A percentile compares a stretch with the other conserved stretches of the same genome.
phyloP scores from a whole-genome alignment of 805 yeast genomes.

The Schwanniomyces polymorphus region DNA sequence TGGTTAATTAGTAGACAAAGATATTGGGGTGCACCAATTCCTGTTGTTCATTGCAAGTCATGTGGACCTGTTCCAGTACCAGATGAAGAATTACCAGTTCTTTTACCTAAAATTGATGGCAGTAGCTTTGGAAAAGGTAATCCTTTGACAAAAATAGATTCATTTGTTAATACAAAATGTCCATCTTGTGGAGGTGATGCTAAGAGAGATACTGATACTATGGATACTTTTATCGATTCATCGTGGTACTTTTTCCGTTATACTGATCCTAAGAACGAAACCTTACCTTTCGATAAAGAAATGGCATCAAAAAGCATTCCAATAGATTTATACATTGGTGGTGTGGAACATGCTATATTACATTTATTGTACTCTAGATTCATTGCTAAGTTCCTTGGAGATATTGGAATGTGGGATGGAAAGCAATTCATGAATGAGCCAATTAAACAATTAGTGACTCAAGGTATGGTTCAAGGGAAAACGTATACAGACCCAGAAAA shows the following conservation, averaged over 20 bases:
- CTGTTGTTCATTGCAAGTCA: slow-evolving; percentile 78
- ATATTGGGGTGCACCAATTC: slow-evolving; percentile 99
- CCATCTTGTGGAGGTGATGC: slow-evolving; percentile 70
- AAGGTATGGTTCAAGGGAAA: slow-evolving; percentile 97
- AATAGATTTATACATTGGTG: slow-evolving; percentile 90
- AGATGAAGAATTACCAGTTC: slow-evolving; percentile 79
- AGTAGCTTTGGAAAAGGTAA: slow-evolving; percentile 64
- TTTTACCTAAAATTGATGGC: slow-evolving; percentile 63
- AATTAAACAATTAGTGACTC: slow-evolving; percentile 75
- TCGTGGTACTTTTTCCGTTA: slow-evolving; percentile 95
- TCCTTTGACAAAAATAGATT: slow-evolving; percentile 57
- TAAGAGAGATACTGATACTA: slow-evolving; percentile 91
- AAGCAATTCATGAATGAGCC: slow-evolving; percentile 69
- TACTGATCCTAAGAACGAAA: slow-evolving; percentile 66
- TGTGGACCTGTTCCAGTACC: slow-evolving; percentile 97
- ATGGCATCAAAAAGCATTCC: slow-evolving; percentile 62
- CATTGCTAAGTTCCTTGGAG: slow-evolving; percentile 72
- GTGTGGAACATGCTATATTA: slow-evolving; percentile 94
- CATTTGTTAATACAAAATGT: slow-evolving; percentile 72
- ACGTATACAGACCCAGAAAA: slow-evolving; percentile 72
- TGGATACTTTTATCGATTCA: slow-evolving; percentile 98
- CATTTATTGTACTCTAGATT: slow-evolving; percentile 88
- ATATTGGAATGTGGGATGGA: slow-evolving; percentile 71
- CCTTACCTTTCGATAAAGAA: slow-evolving; percentile 51
- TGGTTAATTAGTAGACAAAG: slow-evolving; percentile 95